These are phyloP conservation scores for Ophiostoma sp. DNA, from an alignment of 2,329 filamentous ascomycete species.

Conservation along the genomic window DNA sequence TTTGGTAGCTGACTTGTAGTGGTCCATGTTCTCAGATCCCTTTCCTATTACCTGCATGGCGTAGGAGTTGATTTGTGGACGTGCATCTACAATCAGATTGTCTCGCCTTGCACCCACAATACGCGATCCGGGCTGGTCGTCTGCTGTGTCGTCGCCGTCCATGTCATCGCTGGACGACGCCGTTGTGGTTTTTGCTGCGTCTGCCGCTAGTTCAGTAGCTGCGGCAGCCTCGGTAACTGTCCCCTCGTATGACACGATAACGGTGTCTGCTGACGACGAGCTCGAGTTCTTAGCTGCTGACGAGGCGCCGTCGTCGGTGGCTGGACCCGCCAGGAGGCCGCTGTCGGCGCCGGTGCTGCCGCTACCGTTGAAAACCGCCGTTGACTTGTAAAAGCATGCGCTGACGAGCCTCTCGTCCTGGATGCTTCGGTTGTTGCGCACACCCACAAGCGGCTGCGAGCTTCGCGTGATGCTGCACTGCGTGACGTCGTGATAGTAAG, in stretches of 20 bases:
- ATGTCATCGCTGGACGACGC: slow-evolving; percentile 47
- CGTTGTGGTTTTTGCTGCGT: slow-evolving; percentile 34
- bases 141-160: slow-evolving; percentile 30
- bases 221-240: slow-evolving; percentile 2
- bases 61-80: slow-evolving; percentile 88
- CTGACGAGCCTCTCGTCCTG: slow-evolving; percentile 93
- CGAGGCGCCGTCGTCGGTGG: background rate
- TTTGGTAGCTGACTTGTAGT: slow-evolving; percentile 88
- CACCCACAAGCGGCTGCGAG: slow-evolving; percentile 83
- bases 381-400: slow-evolving; percentile 78
- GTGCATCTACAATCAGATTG: slow-evolving; percentile 92
- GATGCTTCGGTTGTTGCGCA: slow-evolving; percentile 81
- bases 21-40: slow-evolving; percentile 96
- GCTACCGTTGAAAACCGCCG: slow-evolving; percentile 37
- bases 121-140: slow-evolving; percentile 56
- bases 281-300: slow-evolving; percentile 22
- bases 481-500: slow-evolving; percentile 93
- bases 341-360: slow-evolving; percentile 23
- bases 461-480: slow-evolving; percentile 95
- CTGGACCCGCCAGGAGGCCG: background rate
- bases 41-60: slow-evolving; percentile 91
- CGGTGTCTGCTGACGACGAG: slow-evolving; percentile 7
- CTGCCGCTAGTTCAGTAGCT: slow-evolving; percentile 35
- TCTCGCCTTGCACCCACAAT: slow-evolving; percentile 81
- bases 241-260: slow-evolving; percentile 18